A percentile compares a stretch with the other conserved stretches of the same genome.
Evolutionary conservation across 139 green algal species (phyloP).

Genomic region (Microglena sp.): DNA sequence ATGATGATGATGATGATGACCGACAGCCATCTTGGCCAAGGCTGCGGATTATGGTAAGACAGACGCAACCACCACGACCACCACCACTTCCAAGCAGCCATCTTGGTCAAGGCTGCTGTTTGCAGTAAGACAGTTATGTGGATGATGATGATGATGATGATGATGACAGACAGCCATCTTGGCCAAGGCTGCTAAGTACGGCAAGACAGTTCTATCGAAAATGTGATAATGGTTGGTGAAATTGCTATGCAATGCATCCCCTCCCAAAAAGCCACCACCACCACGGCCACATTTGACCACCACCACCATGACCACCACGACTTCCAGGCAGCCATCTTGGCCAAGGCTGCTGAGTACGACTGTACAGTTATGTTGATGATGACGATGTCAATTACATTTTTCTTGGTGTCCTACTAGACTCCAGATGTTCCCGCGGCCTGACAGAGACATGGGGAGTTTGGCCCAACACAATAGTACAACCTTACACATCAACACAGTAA

Average conservation of each 20-base stretch:
- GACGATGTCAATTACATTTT: background rate
- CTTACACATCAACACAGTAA: too few species aligned
- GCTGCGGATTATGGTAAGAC: constrained; percentile 4
- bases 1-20: too few species aligned
- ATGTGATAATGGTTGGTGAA: background rate
- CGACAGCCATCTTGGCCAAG: constrained; percentile 43
- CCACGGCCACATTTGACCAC: background rate
- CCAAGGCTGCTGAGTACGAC: background rate
- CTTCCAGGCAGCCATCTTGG: background rate
- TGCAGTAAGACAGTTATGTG: background rate
- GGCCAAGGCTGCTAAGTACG: constrained; percentile 15
- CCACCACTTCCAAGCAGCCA: background rate
- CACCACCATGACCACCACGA: background rate
- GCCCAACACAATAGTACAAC: too few species aligned
- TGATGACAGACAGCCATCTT: constrained; percentile 39
- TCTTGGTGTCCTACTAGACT: too few species aligned
- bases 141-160: background rate
- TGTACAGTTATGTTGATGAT: background rate
- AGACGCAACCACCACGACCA: too few species aligned
- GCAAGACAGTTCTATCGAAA: too few species aligned
- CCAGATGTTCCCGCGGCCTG: too few species aligned
- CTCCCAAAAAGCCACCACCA: background rate
- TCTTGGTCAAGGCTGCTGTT: background rate
- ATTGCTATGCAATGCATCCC: background rate
- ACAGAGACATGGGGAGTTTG: too few species aligned